Base-by-base conservation (phyloP, 2,329 filamentous ascomycete genomes). In the Calycina herbarum region DNA sequence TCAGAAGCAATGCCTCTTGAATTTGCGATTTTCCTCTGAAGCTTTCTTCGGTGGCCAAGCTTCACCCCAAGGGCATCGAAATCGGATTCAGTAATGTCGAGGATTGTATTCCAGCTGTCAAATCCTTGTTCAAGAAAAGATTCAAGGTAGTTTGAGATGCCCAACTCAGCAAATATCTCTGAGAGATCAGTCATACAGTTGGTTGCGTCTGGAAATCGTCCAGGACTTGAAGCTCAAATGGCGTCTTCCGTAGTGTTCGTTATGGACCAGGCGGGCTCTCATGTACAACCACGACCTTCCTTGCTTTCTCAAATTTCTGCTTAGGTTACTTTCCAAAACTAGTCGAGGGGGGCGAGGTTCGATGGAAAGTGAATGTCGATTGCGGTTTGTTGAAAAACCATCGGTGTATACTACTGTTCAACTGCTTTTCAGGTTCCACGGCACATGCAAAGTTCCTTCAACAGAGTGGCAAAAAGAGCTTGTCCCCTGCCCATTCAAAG, bases 41-140 rank as follows among this genome's bases (percentile, higher is more conserved):
- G 82, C 83, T 92, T 93, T 89, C 92, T 86, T 75, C 92, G 85
- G 77, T 95, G 91, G 29, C 92, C 92, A 64, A 94, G 83, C 76
- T 94, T 94, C 63, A 95, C 90, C 64, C 86, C 88, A 62, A 95
- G 81, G 51, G 85, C 84, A 79, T 92, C 90, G 67, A 95, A 82
- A 74, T 95, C 92, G 29, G 90, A 91, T 77, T 94, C 92, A 67
- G 91, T 93, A 63, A 95, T 93, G 74, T 94, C 91, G 61, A 93
- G 82, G 64, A 94, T 88, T 0, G 89, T 93, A 40, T 93, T 90
- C 92, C 92, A 94, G 11, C 88, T 87, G 77, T 95, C 92, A 76
- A 95, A 95, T 2, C 92, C 92, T 78, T 94, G 91, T 62, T 91
- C 86, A 56, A 92, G 76, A 72, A 95, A 91, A 64, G 82, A 79